Percentiles rank a stretch among this genome's conserved stretches.
phyloP scores from a whole-genome alignment of 1,139 yeast species.

The Geotrichum histeridarum region DNA sequence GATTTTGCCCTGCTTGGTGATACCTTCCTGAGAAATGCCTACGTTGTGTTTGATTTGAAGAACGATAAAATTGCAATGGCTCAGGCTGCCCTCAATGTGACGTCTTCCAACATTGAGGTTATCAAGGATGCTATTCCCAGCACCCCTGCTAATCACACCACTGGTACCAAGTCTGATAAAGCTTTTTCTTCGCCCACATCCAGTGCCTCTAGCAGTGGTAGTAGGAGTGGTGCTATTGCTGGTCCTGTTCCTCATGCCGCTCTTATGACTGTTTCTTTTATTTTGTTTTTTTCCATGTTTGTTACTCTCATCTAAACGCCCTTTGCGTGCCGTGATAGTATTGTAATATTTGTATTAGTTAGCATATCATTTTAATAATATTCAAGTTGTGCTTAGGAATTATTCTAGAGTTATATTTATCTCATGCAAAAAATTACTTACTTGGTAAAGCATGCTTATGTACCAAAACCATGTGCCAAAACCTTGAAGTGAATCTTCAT shows the following conservation, averaged over 20 bases:
- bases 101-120: constrained; percentile 22
- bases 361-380: too few relatives aligned
- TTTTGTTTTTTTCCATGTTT: not conserved
- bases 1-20: constrained; percentile 53
- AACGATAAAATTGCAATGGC: constrained; percentile 15
- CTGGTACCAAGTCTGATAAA: not conserved
- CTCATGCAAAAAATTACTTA: too few relatives aligned
- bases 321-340: not conserved
- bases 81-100: constrained; percentile 27
- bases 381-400: too few relatives aligned
- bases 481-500: too few relatives aligned
- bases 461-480: too few relatives aligned
- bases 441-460: too few relatives aligned
- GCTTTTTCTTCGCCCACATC: not conserved
- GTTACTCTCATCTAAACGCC: not conserved
- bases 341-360: too few relatives aligned
- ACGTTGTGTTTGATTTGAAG: constrained; percentile 49
- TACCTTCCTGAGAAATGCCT: constrained; percentile 65
- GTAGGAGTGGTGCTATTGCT: not conserved
- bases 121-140: constrained; percentile 16
- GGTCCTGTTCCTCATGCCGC: not conserved
- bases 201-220: too few relatives aligned
- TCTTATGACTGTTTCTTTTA: not conserved
- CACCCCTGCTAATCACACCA: constrained; percentile 11
- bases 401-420: too few relatives aligned